A percentile compares a stretch with the other conserved stretches of the same genome.
These are phyloP conservation scores for Ophiosphaerella korrae DNA, from an alignment of 2,329 filamentous ascomycete genomes.

Conservation along the genomic window DNA sequence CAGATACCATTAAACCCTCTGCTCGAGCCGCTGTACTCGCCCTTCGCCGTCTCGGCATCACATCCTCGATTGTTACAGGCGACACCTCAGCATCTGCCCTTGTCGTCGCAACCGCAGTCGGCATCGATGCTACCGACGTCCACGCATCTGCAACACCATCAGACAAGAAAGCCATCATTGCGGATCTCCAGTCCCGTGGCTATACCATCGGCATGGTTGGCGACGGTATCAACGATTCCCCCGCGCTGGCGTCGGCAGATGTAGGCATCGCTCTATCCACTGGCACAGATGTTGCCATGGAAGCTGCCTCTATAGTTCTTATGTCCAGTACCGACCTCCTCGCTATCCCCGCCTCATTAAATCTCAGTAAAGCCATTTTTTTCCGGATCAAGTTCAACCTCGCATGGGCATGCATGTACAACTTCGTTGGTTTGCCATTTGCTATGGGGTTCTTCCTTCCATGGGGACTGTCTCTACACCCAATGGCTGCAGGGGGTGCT, in stretches of 20 bases:
- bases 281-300: conserved; percentile 96
- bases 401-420: conserved; percentile 91
- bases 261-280: conserved; percentile 91
- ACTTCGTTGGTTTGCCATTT: conserved; percentile 86
- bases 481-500: conserved; percentile 91
- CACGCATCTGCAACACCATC: conserved; percentile 87
- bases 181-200: conserved; percentile 72
- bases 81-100: conserved; percentile 85
- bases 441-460: conserved; percentile 97
- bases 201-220: conserved; percentile 91
- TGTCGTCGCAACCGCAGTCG: conserved; percentile 80
- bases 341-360: conserved; percentile 85
- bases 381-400: conserved; percentile 91
- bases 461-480: conserved; percentile 83
- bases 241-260: conserved; percentile 88
- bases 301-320: conserved; percentile 92
- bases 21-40: conserved; percentile 81
- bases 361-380: conserved; percentile 85
- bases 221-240: conserved; percentile 98
- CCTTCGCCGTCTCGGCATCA: conserved; percentile 82
- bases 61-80: conserved; percentile 89
- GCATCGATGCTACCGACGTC: conserved; percentile 76
- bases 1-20: conserved; percentile 89
- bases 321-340: conserved; percentile 93
- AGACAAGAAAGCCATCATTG: conserved; percentile 87